Evolutionary conservation across 805 yeast species (phyloP), one percentile per base, ranked within the genome.

Genomic region (Candida caryicola): DNA sequence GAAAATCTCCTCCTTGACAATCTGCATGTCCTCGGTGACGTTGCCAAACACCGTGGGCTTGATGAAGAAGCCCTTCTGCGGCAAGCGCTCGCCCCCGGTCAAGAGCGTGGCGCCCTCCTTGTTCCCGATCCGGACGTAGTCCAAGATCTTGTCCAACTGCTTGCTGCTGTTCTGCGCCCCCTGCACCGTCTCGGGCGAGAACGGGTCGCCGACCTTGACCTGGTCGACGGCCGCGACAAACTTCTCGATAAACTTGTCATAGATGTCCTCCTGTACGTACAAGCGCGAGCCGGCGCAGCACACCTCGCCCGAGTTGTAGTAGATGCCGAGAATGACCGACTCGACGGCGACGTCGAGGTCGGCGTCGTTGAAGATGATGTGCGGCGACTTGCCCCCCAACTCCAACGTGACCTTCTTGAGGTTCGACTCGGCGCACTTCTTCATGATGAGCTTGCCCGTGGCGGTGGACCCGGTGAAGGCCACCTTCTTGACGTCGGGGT

Each of bases 1-100:
- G 60, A 86, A 86, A 41, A 86, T 85, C 63, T 86, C 95, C 60
- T 86, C 95, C 47, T 73, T 72, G 39, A 81, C 83, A 36, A 86
- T 76, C 43, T 73, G 67, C 77, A 82, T 81, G 26, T 72, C 59
- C 46, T 81, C 81, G 38, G 69, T 72, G 34, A 84, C 87, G 51
- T 84, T 84, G 14, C 81, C 73, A 51, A 86, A 85, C 29, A 87
- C 70, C 3, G 95, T 84, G 42, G 95, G 95, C 50, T 77, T 73
- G 47, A 86, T 68, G 59, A 66, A 86, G 64, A 62, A 85, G 3
- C 95, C 95, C 39, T 66, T 67, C 21, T 64, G 69, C 39, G 71
- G 49, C 47, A 69, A 57, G 27, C 49, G 54, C 43, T 62, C 71
- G 41, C 71, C 74, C 29, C 74, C 74, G 37, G 61, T 36, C 23